Evolutionary conservation across 1,284 basidiomycete species (phyloP), one percentile per base, ranked within the genome.

Genomic region (Limonomyces culmigenus): DNA sequence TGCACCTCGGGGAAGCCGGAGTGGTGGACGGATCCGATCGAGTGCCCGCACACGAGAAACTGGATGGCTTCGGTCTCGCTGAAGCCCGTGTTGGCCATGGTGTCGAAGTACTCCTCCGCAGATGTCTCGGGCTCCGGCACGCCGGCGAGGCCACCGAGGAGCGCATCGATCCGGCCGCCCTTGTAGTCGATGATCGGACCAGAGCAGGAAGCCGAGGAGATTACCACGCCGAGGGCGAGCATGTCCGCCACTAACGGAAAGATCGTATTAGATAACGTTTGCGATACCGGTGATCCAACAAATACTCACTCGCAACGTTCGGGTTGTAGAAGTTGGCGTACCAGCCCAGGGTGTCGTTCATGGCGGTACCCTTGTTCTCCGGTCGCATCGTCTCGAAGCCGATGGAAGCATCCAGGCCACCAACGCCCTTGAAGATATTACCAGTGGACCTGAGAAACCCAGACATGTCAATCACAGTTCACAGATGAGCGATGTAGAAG

Each of bases 71-170:
- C 50, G 6, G 29, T 35, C 32, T 43, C 41, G 29, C 35, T 43
- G 34, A 51, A 50, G 1, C 51, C 50, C 25, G 46, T 41, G 11
- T 40, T 33, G 1, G 41, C 41, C 13, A 46, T 38, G 14, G 45
- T 45, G 5, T 35, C 38, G 4, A 39, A 38, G 6, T 50, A 35
- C 15, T 38, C 39, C 8, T 47, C 43, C n/a, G n/a, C n/a, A n/a
- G n/a, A n/a, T n/a, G n/a, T n/a, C 25, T 47, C 42, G 3, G 50
- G 50, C 19, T 51, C 42, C 1, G 51, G 51, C 3, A 53, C 51
- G 20, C 51, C 51, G n/a, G 42, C 41, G 4, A 32, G 15, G 4
- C 44, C 46, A 1, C 42, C 44, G 27, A 33, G 40, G 1, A 41
- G 48, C 4, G 51, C 50, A 27, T 51, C 50, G 3, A 50, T 29